Evolutionary conservation across 768 basidiomycete genomes (phyloP), one percentile per base, ranked within the genome.

Genomic region (Boletus rex-veris): DNA sequence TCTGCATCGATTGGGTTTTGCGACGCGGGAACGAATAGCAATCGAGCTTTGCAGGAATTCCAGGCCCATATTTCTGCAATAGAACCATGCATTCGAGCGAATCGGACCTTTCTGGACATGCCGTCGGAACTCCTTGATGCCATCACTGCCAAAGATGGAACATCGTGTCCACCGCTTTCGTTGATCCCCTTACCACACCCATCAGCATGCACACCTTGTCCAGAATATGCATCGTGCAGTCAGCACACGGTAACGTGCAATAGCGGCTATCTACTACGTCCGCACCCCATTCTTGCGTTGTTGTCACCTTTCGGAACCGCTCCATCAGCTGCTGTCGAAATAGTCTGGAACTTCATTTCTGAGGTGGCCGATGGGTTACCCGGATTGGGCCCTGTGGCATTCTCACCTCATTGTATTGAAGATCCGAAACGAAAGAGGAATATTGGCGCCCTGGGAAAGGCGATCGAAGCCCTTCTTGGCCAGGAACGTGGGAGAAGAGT

Each of bases 1-100:
- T 90, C 90, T 6, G 74, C 84, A 3, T 67, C 76, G 11, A 83
- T 93, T 59, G 91, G 92, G 5, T 93, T 82, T 69, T 93, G 91
- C 64, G 83, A 89, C 57, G 70, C 79, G 35, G 85, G 81, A 18
- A 80, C 68, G 52, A 73, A 75, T 58, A 86, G 83, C 28, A 93
- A 87, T 66, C 67, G 60, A 21, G 72, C 74, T 3, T 70, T 91
- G 46, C 80, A 81, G 53, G 71, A 68, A 14, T 60, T 84, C 18
- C 75, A 78, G 41, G 72, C 71, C 6, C 71, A 71, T 40, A 70
- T 79, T 50, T 63, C 71, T n/a, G 78, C 79, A 35, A 71, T 80
- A 14, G 77, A 80, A 45, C 71, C 74, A 42, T 90, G 88, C 67
- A 77, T 83, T 58, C 72, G 70, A 58, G 76, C 82, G 53, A 81